Evolutionary conservation across 345 rosid species (phyloP).

Genomic region (Sisymbrium altissimum): DNA sequence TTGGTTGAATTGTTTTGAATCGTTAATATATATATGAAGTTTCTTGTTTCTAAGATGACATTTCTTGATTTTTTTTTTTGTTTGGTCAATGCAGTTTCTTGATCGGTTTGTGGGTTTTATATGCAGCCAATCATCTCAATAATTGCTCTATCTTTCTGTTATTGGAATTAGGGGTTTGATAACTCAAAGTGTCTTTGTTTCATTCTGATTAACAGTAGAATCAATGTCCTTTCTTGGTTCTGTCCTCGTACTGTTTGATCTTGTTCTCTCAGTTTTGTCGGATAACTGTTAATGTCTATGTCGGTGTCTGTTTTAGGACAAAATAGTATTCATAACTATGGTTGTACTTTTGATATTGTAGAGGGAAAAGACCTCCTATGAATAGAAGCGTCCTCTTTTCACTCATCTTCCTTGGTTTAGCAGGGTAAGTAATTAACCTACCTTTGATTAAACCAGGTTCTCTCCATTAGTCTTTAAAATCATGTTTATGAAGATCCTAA

Average conservation of each 20-base stretch:
- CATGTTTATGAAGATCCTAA: slow-evolving; percentile 7
- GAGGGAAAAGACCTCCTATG: slow-evolving; percentile 77
- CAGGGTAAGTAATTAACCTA: slow-evolving; percentile 54
- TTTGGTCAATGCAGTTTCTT: background rate
- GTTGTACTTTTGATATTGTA: slow-evolving; percentile 36
- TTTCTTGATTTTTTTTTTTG: too few relatives aligned
- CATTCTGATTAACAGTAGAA: too few relatives aligned
- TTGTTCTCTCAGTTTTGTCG: background rate
- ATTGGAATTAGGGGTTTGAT: background rate
- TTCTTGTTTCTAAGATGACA: background rate
- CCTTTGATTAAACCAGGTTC: background rate
- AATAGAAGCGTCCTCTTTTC: slow-evolving; percentile 55
- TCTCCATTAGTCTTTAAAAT: background rate
- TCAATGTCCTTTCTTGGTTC: background rate
- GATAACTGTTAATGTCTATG: background rate
- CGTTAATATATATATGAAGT: background rate
- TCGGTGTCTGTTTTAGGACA: background rate
- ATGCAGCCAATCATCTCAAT: background rate
- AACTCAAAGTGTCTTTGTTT: background rate
- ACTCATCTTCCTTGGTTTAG: slow-evolving; percentile 79
- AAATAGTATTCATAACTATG: background rate
- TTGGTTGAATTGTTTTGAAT: background rate
- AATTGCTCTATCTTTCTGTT: background rate
- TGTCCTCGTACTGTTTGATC: background rate
- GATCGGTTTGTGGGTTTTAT: background rate